Base-by-base conservation (phyloP, 1,284 basidiomycete species). In the Wallemia hederae region DNA sequence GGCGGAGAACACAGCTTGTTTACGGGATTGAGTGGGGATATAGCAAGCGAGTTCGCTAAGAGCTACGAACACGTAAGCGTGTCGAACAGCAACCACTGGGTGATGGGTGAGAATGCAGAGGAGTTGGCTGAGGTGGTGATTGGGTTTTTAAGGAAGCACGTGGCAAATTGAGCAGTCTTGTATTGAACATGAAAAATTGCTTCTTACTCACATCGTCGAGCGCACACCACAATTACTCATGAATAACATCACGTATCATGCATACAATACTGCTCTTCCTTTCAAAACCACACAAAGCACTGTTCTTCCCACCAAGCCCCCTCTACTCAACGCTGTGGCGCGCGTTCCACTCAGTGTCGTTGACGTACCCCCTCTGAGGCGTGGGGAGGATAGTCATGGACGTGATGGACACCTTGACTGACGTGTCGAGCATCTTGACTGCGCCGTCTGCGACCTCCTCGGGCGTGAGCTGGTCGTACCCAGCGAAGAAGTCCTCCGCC, bases 71-170 rank as follows among this genome's bases (percentile, higher is more conserved):
- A 62, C 29, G 62, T 56, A n/a, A 39, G 59, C 9, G 61, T 67
- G 2, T 58, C 59, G 26, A 34, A 62, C 15, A 59, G 61, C 29
- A 59, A 60, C n/a, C 66, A 67, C 59, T 67, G 65, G 64, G 61
- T 65, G 1, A 60, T 63, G 27, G 65, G 66, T 58, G 66, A 67
- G 63, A 66, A 65, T 33, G 64, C 66, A 1, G 62, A 65, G 39
- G 65, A 60, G 2, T 65, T 62, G 24, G 49, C 65, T 1, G 27
- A 62, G 22, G 62, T 60, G 28, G 31, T 33, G 31, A 9, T 19
- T 7, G 7, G 31, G 31, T 33, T 33, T 33, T 33, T 33, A 19
- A 33, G 19, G 19, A 33, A 33, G 31, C 31, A 33, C n/a, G n/a
- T n/a, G n/a, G n/a, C n/a, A n/a, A n/a, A n/a, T n/a, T n/a, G n/a